These are phyloP conservation scores for Tuber borchii DNA, from an alignment of 495 filamentous ascomycete species.

Conservation along the genomic window DNA sequence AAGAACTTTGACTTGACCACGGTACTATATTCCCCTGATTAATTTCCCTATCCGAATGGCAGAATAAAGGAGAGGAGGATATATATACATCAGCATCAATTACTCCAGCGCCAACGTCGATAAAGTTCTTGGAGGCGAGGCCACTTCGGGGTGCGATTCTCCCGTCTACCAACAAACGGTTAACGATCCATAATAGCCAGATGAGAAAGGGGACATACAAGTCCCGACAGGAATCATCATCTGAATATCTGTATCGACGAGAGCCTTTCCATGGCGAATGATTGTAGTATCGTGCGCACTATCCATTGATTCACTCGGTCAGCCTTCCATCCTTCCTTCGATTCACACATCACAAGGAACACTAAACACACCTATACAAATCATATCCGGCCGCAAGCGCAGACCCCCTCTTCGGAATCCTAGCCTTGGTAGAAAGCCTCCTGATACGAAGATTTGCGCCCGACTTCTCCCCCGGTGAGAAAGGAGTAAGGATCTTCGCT, in stretches of 20 bases:
- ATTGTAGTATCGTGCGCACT: constrained; percentile 65
- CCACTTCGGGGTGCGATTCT: constrained; percentile 87
- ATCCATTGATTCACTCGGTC: constrained; percentile 20
- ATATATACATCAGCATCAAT: constrained; percentile 70
- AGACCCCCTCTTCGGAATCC: constrained; percentile 77
- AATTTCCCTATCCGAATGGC: neutral
- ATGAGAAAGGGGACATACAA: constrained; percentile 53
- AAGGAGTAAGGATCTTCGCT: constrained; percentile 5
- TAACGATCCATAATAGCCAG: neutral
- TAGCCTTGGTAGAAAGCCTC: constrained; percentile 67
- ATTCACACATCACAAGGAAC: neutral
- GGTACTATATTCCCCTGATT: constrained; percentile 50
- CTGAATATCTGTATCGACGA: constrained; percentile 83
- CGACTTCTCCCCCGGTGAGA: constrained; percentile 11
- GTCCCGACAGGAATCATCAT: constrained; percentile 83
- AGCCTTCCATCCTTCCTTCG: neutral
- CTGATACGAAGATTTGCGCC: constrained; percentile 61
- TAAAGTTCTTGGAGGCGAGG: constrained; percentile 85
- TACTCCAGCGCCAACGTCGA: constrained; percentile 89
- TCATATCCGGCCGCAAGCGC: constrained; percentile 91
- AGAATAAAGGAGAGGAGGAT: neutral
- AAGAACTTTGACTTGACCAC: constrained; percentile 85
- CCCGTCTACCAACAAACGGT: constrained; percentile 56
- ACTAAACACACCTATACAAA: constrained; percentile 53
- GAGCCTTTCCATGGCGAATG: constrained; percentile 70